These are phyloP conservation scores for Drechslerella coelobrocha DNA, from an alignment of 2,329 filamentous ascomycete species.

Conservation along the genomic window DNA sequence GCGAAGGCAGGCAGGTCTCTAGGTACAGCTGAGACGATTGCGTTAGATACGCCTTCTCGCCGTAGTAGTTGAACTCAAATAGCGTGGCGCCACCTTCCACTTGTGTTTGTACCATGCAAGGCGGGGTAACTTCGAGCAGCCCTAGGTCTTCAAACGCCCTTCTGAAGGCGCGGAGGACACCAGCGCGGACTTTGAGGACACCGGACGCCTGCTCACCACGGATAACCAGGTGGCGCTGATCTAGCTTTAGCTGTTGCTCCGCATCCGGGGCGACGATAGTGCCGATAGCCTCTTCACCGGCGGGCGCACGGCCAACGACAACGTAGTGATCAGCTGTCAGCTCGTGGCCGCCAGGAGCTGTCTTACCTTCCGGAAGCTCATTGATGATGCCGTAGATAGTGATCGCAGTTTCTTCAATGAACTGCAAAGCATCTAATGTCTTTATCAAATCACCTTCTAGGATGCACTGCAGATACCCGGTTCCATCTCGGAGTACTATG, in stretches of 20 bases:
- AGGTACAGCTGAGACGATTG: slow-evolving; percentile 98
- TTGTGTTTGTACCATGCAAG: slow-evolving; percentile 91
- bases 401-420: slow-evolving; percentile 87
- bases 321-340: slow-evolving; percentile 89
- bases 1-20: slow-evolving; percentile 86
- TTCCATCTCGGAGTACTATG: slow-evolving; percentile 83
- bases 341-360: slow-evolving; percentile 83
- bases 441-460: slow-evolving; percentile 77
- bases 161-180: slow-evolving; percentile 80
- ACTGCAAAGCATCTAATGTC: slow-evolving; percentile 87
- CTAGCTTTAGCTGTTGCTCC: slow-evolving; percentile 75
- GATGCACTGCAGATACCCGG: slow-evolving; percentile 84
- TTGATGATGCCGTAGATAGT: slow-evolving; percentile 83
- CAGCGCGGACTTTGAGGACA: slow-evolving; percentile 84
- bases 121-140: slow-evolving; percentile 83
- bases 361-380: slow-evolving; percentile 76
- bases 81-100: slow-evolving; percentile 91
- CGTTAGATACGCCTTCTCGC: slow-evolving; percentile 87
- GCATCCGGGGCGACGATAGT: slow-evolving; percentile 75
- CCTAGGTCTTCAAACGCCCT: slow-evolving; percentile 77
- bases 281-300: slow-evolving; percentile 89
- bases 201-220: slow-evolving; percentile 83
- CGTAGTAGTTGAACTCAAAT: slow-evolving; percentile 88
- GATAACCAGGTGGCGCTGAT: slow-evolving; percentile 83
- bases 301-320: slow-evolving; percentile 78